phyloP scores from a whole-genome alignment of 176 grass and related monocot species.

The Musa itinerans region DNA sequence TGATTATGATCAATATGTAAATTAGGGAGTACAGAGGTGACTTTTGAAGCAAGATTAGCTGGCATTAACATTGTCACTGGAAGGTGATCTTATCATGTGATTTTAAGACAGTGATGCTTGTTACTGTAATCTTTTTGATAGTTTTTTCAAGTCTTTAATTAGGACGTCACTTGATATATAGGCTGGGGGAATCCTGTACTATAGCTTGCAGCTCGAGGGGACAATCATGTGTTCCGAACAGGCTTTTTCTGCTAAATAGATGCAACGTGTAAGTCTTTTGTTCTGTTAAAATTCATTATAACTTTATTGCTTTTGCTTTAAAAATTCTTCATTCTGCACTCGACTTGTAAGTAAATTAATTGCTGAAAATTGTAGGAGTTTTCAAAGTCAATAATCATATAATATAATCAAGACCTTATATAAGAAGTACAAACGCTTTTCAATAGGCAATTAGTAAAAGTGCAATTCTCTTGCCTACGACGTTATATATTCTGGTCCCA shows the following conservation, averaged over 20 bases:
- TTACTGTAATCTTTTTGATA: neutral
- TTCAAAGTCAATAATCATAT: too few species aligned
- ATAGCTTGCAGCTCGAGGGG: constrained; percentile 55
- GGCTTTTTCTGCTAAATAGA: constrained; percentile 58
- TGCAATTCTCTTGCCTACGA: too few species aligned
- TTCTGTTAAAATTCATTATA: neutral
- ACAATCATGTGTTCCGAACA: constrained; percentile 77
- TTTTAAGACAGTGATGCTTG: neutral
- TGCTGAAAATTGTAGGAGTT: too few species aligned
- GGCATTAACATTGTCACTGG: constrained; percentile 69
- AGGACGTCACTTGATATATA: constrained; percentile 34
- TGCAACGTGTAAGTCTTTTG: constrained; percentile 73
- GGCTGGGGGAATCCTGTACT: constrained; percentile 68
- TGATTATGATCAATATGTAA: constrained; percentile 25
- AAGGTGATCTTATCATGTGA: constrained; percentile 34
- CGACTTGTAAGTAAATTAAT: neutral
- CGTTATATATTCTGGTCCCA: too few species aligned
- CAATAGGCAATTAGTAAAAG: too few species aligned
- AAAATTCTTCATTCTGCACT: neutral
- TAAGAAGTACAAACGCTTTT: too few species aligned
- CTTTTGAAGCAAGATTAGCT: constrained; percentile 46
- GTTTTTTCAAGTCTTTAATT: constrained; percentile 9
- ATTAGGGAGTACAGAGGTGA: constrained; percentile 46
- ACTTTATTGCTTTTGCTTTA: neutral
- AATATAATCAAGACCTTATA: too few species aligned